Base-by-base conservation (phyloP, 1,139 yeast species). In the Taiozyma sp. region DNA sequence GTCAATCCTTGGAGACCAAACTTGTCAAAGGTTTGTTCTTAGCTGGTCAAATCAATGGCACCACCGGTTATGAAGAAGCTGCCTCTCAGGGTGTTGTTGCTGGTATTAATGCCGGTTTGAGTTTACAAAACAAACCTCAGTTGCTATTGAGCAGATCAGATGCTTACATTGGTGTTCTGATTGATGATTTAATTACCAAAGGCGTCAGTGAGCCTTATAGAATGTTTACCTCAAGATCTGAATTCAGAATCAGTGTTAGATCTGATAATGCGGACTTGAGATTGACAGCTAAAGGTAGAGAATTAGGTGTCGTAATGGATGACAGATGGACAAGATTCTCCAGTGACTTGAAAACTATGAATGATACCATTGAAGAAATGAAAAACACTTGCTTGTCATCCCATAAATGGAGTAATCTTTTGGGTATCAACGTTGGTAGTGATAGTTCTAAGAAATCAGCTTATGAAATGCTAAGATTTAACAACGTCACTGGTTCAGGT, bases 1-100 rank as follows among this genome's bases (percentile, higher is more conserved):
- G 78, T 50, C 78, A 76, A 48, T 87, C 96, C 0, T 69, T 95
- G 45, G 97, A 93, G 65, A 90, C 98, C 0, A 91, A 89, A 62
- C 69, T 81, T 7, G 83, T 95, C 1, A 71, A 76, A 19, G 98
- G 98, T 0, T 70, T 95, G 44, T 95, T 72, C 64, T 74, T 95
- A 49, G 99, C 99, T 0, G 99, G 99, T 1, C 99, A 95, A 69
- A 95, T 95, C 44, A 95, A 95, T 65, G 99, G 99, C 44, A 95
- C 99, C 1, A 95, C 99, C 0, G 99, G 99, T 0, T 95, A 95
- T 62, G 99, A 95, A 70, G 99, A 95, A 66, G 99, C 99, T 0
- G 97, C 97, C 2, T 85, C 98, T 0, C 99, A 93, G 65, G 99
- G 99, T 1, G 78, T 92, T 52, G 71, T 95, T 47, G 99, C 99